phyloP scores from a whole-genome alignment of 768 basidiomycete genomes.

The Mycena metata region DNA sequence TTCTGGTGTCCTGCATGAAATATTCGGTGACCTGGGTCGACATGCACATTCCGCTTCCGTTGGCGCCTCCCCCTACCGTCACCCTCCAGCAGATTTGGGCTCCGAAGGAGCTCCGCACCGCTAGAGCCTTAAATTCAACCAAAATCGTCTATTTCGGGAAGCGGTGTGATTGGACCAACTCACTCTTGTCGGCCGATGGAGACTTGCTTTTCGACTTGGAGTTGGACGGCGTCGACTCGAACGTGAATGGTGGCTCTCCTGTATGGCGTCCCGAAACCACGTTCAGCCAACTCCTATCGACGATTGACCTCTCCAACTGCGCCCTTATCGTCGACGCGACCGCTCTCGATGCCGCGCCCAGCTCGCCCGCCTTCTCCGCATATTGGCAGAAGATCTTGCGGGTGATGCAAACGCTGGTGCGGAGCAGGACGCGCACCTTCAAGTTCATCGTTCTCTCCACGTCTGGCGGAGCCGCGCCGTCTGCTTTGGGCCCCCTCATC shows the following conservation, averaged over 20 bases:
- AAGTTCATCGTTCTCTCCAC: conserved; percentile 25
- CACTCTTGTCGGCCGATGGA: background rate
- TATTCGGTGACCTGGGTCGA: conserved; percentile 53
- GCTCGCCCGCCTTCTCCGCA: conserved; percentile 22
- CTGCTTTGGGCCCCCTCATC: conserved; percentile 37
- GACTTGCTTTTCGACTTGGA: too few species aligned
- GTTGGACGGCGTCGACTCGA: too few species aligned
- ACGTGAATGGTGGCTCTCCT: background rate
- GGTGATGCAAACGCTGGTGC: conserved; percentile 28
- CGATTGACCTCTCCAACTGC: conserved; percentile 3
- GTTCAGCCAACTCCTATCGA: background rate
- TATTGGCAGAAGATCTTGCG: conserved; percentile 21
- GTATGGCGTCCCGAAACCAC: too few species aligned
- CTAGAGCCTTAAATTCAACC: background rate
- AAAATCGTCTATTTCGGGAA: conserved; percentile 9
- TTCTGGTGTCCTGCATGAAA: conserved; percentile 49
- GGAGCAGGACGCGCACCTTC: conserved; percentile 8
- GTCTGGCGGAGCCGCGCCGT: background rate
- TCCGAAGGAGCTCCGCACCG: background rate
- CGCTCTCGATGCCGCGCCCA: conserved; percentile 3
- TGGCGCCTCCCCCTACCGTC: background rate
- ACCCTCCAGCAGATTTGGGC: conserved; percentile 24
- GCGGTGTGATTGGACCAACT: conserved; percentile 7
- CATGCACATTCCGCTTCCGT: conserved; percentile 8
- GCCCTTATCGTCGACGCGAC: conserved; percentile 18